phyloP scores from a whole-genome alignment of 176 grass and related monocot genomes.

The Raddia distichophylla region DNA sequence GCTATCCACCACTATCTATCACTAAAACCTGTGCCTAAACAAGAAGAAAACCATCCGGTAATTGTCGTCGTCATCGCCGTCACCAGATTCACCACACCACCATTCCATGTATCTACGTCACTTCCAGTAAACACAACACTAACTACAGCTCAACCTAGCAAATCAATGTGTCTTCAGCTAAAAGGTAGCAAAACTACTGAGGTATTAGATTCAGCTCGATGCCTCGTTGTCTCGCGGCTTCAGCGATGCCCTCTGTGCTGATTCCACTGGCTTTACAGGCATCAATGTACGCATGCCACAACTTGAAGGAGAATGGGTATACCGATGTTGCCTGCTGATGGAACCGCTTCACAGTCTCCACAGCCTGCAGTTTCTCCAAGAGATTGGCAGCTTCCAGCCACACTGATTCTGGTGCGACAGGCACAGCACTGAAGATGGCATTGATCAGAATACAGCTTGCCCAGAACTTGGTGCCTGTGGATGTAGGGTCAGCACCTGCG shows the following conservation, averaged over 20 bases:
- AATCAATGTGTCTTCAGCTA: not conserved
- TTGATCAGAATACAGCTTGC: slow-evolving; percentile 73
- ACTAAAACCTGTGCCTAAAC: slow-evolving; percentile 46
- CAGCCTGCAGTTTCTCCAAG: slow-evolving; percentile 58
- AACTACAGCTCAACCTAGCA: slow-evolving; percentile 27
- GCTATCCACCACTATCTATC: slow-evolving; percentile 30
- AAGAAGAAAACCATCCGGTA: slow-evolving; percentile 24
- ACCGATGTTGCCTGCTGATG: slow-evolving; percentile 82
- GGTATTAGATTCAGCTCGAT: slow-evolving; percentile 55
- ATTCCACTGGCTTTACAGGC: slow-evolving; percentile 47
- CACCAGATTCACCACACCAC: not conserved
- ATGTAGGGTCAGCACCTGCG: slow-evolving; percentile 38
- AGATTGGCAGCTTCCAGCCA: slow-evolving; percentile 72
- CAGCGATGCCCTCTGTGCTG: slow-evolving; percentile 56
- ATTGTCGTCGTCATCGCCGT: not conserved
- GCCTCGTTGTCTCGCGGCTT: slow-evolving; percentile 75
- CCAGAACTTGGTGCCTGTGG: slow-evolving; percentile 71
- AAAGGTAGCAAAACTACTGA: slow-evolving; percentile 30
- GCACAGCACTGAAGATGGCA: slow-evolving; percentile 72
- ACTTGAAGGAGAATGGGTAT: slow-evolving; percentile 83
- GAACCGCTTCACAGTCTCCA: slow-evolving; percentile 65
- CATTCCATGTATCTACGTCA: slow-evolving; percentile 37
- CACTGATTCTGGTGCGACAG: slow-evolving; percentile 76
- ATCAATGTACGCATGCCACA: slow-evolving; percentile 72
- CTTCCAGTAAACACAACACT: slow-evolving; percentile 42